A percentile compares a stretch with the other conserved stretches of the same genome.
phyloP scores from a whole-genome alignment of 495 filamentous ascomycete genomes.

The Hyaloscypha hepaticicola region DNA sequence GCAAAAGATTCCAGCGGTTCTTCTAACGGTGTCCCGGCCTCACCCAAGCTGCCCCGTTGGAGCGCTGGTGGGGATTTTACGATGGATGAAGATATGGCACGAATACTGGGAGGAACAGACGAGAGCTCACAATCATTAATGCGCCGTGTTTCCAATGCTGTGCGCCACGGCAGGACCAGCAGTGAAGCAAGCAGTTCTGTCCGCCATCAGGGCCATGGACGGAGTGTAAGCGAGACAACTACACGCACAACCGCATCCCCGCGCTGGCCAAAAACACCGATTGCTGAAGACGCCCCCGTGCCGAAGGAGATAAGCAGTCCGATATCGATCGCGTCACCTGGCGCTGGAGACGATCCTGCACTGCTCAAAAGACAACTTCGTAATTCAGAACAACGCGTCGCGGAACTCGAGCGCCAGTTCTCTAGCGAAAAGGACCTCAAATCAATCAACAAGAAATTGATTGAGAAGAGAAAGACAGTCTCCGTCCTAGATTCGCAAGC shows the following conservation, averaged over 20 bases:
- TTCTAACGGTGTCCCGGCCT: slow-evolving; percentile 40
- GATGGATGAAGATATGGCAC: slow-evolving; percentile 87
- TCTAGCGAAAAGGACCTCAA: slow-evolving; percentile 75
- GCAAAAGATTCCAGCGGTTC: slow-evolving; percentile 58
- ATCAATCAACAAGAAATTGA: slow-evolving; percentile 78
- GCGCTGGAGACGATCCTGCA: slow-evolving; percentile 67
- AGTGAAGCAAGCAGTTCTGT: slow-evolving; percentile 54
- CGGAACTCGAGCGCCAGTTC: slow-evolving; percentile 76
- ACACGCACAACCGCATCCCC: slow-evolving; percentile 54
- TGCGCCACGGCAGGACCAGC: slow-evolving; percentile 89
- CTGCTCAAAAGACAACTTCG: slow-evolving; percentile 75
- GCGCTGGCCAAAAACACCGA: slow-evolving; percentile 71
- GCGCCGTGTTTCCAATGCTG: slow-evolving; percentile 85
- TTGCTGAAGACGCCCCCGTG: slow-evolving; percentile 60
- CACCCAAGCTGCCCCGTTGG: slow-evolving; percentile 72
- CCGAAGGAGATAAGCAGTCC: slow-evolving; percentile 72
- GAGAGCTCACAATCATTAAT: slow-evolving; percentile 73
- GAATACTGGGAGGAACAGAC: slow-evolving; percentile 69
- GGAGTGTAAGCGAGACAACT: slow-evolving; percentile 55
- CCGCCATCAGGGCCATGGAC: slow-evolving; percentile 42
- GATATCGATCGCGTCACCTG: slow-evolving; percentile 55
- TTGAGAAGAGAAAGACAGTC: slow-evolving; percentile 93
- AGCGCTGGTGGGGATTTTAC: slow-evolving; percentile 75
- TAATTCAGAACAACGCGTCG: slow-evolving; percentile 74
- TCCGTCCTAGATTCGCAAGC: slow-evolving; percentile 93